These are phyloP conservation scores for Orbilia oligospora DNA, from an alignment of 2,329 filamentous ascomycete genomes.

Conservation along the genomic window DNA sequence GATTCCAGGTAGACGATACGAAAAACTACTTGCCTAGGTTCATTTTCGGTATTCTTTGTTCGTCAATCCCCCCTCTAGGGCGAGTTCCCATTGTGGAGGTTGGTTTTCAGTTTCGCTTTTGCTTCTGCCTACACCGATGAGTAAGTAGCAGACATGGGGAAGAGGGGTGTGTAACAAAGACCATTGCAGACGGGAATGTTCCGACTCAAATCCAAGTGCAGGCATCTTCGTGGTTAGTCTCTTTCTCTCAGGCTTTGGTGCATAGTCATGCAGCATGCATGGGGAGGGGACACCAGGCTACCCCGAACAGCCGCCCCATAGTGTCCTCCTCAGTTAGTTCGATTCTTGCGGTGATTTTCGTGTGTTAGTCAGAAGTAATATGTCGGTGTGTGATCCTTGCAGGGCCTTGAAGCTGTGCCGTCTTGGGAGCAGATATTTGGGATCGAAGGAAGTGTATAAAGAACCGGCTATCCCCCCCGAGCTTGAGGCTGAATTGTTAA, in stretches of 20 bases:
- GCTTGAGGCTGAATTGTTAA: slow-evolving; percentile 42
- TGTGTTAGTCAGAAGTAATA: slow-evolving; percentile 50
- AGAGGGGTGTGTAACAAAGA: slow-evolving; percentile 13
- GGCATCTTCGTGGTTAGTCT: slow-evolving; percentile 9
- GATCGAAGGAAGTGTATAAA: slow-evolving; percentile 49
- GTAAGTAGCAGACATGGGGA: slow-evolving; percentile 40
- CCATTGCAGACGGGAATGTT: slow-evolving; percentile 24
- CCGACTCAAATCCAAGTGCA: slow-evolving; percentile 2
- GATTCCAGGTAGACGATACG: slow-evolving; percentile 25
- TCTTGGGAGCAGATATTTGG: slow-evolving; percentile 42
- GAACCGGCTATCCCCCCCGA: slow-evolving; percentile 37
- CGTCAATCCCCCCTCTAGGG: slow-evolving; percentile 20
- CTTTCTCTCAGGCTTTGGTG: slow-evolving; percentile 12
- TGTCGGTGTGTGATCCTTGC: slow-evolving; percentile 46
- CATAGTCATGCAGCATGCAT: slow-evolving; percentile 40
- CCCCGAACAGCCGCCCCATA: slow-evolving; percentile 15
- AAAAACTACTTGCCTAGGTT: too few relatives aligned
- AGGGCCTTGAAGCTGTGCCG: slow-evolving; percentile 50
- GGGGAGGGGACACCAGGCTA: slow-evolving; percentile 30
- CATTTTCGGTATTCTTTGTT: slow-evolving; percentile 20
- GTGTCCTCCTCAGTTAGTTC: slow-evolving; percentile 3
- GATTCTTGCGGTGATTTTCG: slow-evolving; percentile 41
- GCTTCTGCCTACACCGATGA: slow-evolving; percentile 54
- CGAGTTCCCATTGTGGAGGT: slow-evolving; percentile 19
- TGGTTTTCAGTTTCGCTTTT: slow-evolving; percentile 32